These are phyloP conservation scores for Vaccinium macrocarpon DNA, from an alignment of 148 eudicot species.

Conservation along the genomic window DNA sequence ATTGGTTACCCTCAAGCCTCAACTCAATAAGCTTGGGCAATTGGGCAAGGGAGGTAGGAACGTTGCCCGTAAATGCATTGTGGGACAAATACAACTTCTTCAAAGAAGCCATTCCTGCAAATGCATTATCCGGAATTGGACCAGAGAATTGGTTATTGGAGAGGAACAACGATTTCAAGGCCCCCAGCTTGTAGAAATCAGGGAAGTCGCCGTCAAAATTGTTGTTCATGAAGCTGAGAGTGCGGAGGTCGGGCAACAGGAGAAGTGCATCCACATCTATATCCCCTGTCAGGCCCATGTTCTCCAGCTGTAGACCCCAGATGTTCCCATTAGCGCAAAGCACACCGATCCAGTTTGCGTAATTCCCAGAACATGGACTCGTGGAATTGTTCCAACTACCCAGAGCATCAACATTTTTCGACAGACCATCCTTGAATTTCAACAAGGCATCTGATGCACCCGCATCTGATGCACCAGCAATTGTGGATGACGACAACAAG, in stretches of 20 bases:
- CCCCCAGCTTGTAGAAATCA: conserved; percentile 36
- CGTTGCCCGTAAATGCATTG: conserved; percentile 55
- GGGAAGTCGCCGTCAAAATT: conserved; percentile 60
- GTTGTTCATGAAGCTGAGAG: conserved; percentile 64
- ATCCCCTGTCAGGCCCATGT: conserved; percentile 51
- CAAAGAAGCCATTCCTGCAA: conserved; percentile 59
- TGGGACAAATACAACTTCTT: conserved; percentile 58
- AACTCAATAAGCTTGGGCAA: conserved; percentile 55
- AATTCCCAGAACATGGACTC: conserved; percentile 43
- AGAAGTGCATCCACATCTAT: conserved; percentile 51
- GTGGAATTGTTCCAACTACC: conserved; percentile 52
- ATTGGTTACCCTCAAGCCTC: conserved; percentile 61
- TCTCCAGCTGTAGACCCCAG: conserved; percentile 74
- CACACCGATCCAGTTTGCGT: conserved; percentile 59
- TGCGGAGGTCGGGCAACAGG: conserved; percentile 41
- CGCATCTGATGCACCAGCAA: conserved; percentile 19
- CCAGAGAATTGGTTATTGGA: conserved; percentile 65
- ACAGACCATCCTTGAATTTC: conserved; percentile 50
- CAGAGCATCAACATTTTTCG: conserved; percentile 27
- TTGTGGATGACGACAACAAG: background rate
- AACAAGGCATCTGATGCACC: conserved; percentile 33
- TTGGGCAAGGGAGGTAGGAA: conserved; percentile 54
- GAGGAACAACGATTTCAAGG: conserved; percentile 48
- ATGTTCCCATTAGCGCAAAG: conserved; percentile 46
- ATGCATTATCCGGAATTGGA: conserved; percentile 58